A percentile compares a stretch with the other conserved stretches of the same genome.
These are phyloP conservation scores for Dalbergia cochinchinensis DNA, from an alignment of 306 rosid genomes.

Conservation along the genomic window DNA sequence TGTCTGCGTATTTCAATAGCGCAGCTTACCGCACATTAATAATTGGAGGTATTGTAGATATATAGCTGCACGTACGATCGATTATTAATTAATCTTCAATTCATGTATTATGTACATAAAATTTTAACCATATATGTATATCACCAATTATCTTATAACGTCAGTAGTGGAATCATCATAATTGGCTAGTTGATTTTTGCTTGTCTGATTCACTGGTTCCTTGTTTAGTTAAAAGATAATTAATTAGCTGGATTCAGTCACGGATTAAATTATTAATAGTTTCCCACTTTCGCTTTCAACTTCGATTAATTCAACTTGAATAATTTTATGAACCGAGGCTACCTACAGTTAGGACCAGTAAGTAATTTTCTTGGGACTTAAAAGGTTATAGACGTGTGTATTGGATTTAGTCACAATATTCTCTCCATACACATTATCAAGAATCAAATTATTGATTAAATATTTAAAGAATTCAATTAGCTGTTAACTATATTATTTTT, in stretches of 20 bases:
- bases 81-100: not conserved
- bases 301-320: constrained; percentile 10
- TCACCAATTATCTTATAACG: not conserved
- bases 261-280: not conserved
- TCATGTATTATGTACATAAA: not conserved
- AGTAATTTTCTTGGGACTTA: too few relatives aligned
- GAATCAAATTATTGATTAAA: too few relatives aligned
- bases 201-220: not conserved
- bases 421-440: too few relatives aligned
- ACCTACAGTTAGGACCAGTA: too few relatives aligned
- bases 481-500: too few relatives aligned
- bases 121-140: not conserved
- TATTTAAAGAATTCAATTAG: too few relatives aligned
- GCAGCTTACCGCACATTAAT: constrained; percentile 31
- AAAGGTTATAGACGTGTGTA: too few relatives aligned
- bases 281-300: not conserved
- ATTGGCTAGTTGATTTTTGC: not conserved
- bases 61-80: constrained; percentile 6
- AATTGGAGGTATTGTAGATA: constrained; percentile 29
- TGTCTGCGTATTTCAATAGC: constrained; percentile 39
- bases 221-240: not conserved
- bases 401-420: too few relatives aligned
- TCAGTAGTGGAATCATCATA: not conserved
- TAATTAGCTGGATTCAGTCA: not conserved
- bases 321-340: not conserved